phyloP scores from a whole-genome alignment of 1,284 basidiomycete genomes.

The Wolfiporia cocos region DNA sequence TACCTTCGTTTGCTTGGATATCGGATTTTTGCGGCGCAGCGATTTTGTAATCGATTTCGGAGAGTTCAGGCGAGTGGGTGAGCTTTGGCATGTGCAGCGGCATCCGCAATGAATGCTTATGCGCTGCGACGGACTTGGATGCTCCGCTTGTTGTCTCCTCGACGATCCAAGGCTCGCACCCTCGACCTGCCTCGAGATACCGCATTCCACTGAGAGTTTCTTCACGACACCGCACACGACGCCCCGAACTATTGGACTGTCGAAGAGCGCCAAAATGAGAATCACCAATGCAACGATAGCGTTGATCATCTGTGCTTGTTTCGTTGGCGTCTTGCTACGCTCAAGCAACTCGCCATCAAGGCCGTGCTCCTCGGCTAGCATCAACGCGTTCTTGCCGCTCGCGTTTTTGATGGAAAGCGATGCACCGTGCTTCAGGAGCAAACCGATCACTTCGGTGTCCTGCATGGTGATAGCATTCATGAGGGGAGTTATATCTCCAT shows the following conservation, averaged over 20 bases:
- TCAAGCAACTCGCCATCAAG: slow-evolving; percentile 1
- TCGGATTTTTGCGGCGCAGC: no score
- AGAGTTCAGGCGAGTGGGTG: no score
- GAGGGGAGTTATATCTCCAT: slow-evolving; percentile 4
- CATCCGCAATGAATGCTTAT: no score
- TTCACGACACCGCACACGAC: no score
- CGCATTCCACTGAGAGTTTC: no score
- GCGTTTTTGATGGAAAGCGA: background rate
- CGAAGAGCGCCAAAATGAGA: slow-evolving; percentile 1
- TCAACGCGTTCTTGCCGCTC: background rate
- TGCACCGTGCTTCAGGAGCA: slow-evolving; percentile 6
- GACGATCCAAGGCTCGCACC: no score
- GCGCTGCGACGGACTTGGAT: no score
- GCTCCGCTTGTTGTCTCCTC: no score
- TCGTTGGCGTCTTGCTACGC: background rate
- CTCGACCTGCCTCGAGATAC: no score
- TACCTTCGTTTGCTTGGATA: no score
- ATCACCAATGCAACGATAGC: slow-evolving; percentile 4
- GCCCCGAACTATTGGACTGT: slow-evolving; percentile 1
- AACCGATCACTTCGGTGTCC: slow-evolving; percentile 4
- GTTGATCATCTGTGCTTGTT: background rate
- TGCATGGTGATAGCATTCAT: slow-evolving; percentile 6
- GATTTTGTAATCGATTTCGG: no score
- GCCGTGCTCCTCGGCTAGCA: slow-evolving; percentile 2
- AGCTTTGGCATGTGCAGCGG: no score